Conservation (phyloP, 352 stramenopile species). For the Pythium brassicae region DNA sequence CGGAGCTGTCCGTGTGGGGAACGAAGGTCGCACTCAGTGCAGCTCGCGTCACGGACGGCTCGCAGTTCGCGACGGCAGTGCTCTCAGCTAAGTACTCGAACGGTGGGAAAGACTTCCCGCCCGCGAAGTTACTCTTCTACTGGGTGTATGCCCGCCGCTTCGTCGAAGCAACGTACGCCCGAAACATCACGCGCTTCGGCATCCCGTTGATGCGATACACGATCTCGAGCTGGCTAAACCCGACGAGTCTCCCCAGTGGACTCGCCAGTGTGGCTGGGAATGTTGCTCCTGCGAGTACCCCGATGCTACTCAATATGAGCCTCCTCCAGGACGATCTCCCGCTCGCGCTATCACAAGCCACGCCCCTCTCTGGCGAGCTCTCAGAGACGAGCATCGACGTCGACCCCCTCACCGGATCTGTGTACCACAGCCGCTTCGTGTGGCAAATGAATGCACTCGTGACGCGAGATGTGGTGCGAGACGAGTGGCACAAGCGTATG, state of each 20-base stretch:
- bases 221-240: conserved; percentile 30
- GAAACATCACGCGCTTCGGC: conserved; percentile 51
- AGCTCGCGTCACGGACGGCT: conserved; percentile 39
- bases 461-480: not conserved
- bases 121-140: conserved; percentile 44
- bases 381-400: conserved; percentile 30
- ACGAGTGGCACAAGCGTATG: conserved; percentile 36
- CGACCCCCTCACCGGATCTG: conserved; percentile 38
- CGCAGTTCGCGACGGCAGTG: conserved; percentile 51
- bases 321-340: conserved; percentile 39
- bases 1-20: conserved; percentile 24
- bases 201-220: conserved; percentile 44
- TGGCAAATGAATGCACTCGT: conserved; percentile 44
- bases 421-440: conserved; percentile 40
- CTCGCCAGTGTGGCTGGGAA: conserved; percentile 3
- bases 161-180: conserved; percentile 28
- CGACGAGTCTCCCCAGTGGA: conserved; percentile 30
- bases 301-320: conserved; percentile 41
- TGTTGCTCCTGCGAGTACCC: not conserved
- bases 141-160: conserved; percentile 43
- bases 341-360: conserved; percentile 15
- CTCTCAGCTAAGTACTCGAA: conserved; percentile 17
- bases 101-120: conserved; percentile 24
- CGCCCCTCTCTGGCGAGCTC: not conserved
- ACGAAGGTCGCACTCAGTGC: conserved; percentile 19